Evolutionary conservation across 345 rosid species (phyloP).

Genomic region (Pugionium dolabratum): DNA sequence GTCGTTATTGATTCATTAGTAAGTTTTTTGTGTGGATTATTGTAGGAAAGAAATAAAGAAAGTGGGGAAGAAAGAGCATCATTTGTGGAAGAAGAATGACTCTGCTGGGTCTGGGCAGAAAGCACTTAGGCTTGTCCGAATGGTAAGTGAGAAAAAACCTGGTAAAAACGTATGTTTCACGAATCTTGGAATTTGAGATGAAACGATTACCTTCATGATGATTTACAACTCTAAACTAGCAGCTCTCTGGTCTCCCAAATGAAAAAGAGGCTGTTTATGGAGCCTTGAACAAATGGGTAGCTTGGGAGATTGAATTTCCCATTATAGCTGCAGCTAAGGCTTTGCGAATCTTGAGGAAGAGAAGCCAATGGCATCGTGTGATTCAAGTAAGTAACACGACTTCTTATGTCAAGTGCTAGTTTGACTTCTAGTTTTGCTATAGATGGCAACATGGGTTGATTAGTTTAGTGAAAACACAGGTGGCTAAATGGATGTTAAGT

Average conservation of each 20-base stretch:
- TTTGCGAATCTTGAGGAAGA: constrained; percentile 58
- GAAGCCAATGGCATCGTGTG: constrained; percentile 73
- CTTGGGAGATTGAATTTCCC: constrained; percentile 92
- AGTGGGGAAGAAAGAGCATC: constrained; percentile 56
- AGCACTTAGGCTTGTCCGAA: constrained; percentile 67
- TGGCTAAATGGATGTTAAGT: constrained; percentile 95
- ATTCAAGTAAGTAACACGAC: constrained; percentile 60
- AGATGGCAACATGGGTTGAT: constrained; percentile 17
- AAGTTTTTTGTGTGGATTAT: constrained; percentile 11
- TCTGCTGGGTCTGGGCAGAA: constrained; percentile 79
- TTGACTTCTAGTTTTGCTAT: not conserved
- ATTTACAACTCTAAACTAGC: constrained; percentile 20
- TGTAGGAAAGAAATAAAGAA: constrained; percentile 52
- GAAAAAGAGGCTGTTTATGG: constrained; percentile 84
- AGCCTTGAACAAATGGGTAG: constrained; percentile 80
- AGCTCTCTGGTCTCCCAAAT: constrained; percentile 78
- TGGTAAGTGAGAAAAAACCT: constrained; percentile 45
- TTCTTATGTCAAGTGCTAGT: constrained; percentile 5
- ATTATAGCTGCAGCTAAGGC: constrained; percentile 75
- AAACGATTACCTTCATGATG: not conserved
- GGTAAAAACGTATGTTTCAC: not conserved
- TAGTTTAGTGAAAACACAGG: constrained; percentile 45
- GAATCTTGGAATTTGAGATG: not conserved
- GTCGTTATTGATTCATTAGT: constrained; percentile 18
- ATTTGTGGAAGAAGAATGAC: constrained; percentile 79